phyloP scores from a whole-genome alignment of 2,329 filamentous ascomycete genomes.

The Fusarium pseudonygamai region DNA sequence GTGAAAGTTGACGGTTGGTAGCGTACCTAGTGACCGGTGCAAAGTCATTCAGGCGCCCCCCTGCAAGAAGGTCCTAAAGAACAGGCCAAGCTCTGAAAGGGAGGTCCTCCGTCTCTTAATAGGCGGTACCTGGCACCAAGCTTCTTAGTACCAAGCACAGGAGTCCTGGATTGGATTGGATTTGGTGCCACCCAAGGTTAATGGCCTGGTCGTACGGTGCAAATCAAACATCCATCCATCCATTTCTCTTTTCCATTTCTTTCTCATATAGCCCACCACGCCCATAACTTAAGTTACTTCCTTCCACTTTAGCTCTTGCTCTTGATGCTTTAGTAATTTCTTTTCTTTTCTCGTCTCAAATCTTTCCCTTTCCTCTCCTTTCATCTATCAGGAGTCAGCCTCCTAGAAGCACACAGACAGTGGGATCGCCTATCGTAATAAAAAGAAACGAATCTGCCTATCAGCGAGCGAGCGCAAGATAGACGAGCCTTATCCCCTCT shows the following conservation, averaged over 20 bases:
- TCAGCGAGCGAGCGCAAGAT: conserved; percentile 29
- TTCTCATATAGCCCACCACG: conserved; percentile 41
- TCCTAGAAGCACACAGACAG: conserved; percentile 4
- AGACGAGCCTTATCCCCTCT: conserved; percentile 20
- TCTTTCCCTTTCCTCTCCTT: conserved; percentile 11
- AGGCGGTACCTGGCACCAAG: conserved; percentile 33
- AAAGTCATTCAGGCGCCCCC: conserved; percentile 16
- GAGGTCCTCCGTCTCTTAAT: conserved; percentile 25
- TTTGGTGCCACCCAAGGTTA: conserved; percentile 32
- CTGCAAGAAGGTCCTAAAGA: conserved; percentile 4
- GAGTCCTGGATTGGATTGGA: conserved; percentile 25
- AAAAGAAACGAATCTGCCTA: conserved; percentile 23
- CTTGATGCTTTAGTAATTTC: conserved; percentile 36
- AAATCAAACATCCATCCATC: conserved; percentile 37
- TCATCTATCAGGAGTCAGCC: conserved; percentile 3
- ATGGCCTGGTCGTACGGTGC: conserved; percentile 42
- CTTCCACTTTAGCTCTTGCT: conserved; percentile 33
- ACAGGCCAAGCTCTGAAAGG: conserved; percentile 33
- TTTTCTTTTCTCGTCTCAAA: conserved; percentile 32
- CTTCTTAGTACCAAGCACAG: conserved; percentile 36
- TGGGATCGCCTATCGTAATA: conserved; percentile 21
- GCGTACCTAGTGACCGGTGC: conserved; percentile 13
- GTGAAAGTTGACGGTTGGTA: conserved; percentile 12
- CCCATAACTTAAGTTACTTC: conserved; percentile 19
- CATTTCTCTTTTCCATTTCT: conserved; percentile 3